Evolutionary conservation across 2,329 filamentous ascomycete species (phyloP), one percentile per base, ranked within the genome.

Genomic region (Pseudopithomyces chartarum): DNA sequence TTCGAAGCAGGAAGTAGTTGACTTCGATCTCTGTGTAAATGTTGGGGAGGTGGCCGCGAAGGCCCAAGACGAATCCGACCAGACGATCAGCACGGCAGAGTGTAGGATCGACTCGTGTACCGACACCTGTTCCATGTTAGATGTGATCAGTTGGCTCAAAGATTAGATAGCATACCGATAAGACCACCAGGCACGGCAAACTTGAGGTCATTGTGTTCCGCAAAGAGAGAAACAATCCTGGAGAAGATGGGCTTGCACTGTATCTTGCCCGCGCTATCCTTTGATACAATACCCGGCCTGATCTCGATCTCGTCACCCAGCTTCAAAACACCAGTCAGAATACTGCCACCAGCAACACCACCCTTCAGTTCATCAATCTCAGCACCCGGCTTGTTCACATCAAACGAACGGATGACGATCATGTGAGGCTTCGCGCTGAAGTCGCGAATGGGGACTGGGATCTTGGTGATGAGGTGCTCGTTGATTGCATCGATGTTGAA

Each of bases 401-500:
- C 95, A 78, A 99, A 99, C 2, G 94, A 98, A 78, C 95, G 92
- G 78, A 99, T 99, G 75, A 99, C 89, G 73, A 99, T 99, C 92
- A 99, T 97, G 81, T 97, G 93, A 42, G 95, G 95, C 65, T 94
- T 91, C 69, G 90, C 87, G 66, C 87, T 87, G 82, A 99, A 98
- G 78, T 98, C 93, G 78, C 95, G 87, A 58, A 90, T 81, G 15
- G 95, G 95, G 10, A 98, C 89, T 23, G 95, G 95, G 69, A 99
- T 97, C 71, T 91, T 96, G 74, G 91, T 92, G 78, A 97, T 91
- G 64, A 99, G 91, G 70, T 92, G 89, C 80, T 99, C 94, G 81
- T 96, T 96, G 80, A 98, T 91, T 65, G 94, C 93, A 77, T 99
- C 95, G 74, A 99, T 97, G 84, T 99, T 99, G 87, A 97, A 96